Evolutionary conservation across 208 protist genomes (phyloP).

Genomic region (Acanthamoeba lenticulata): DNA sequence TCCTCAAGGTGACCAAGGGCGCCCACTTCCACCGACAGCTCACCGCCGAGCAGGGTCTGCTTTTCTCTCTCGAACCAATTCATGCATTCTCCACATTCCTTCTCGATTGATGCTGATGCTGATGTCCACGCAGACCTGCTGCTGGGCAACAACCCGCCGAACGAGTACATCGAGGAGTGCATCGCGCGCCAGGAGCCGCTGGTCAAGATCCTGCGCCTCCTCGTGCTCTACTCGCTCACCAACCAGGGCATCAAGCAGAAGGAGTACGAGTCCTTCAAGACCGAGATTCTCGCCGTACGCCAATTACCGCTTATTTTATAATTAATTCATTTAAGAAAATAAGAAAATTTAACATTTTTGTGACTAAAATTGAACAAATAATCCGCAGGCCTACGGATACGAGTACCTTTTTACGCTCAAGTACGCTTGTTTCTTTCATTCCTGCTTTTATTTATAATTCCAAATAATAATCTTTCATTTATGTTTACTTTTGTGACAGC

Average conservation of each 20-base stretch:
- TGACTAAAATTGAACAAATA: background rate
- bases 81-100: background rate
- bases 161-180: conserved; percentile 80
- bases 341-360: background rate
- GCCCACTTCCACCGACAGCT: conserved; percentile 70
- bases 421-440: conserved; percentile 1
- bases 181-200: conserved; percentile 80
- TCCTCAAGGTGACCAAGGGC: conserved; percentile 72
- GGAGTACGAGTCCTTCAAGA: conserved; percentile 70
- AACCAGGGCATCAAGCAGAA: conserved; percentile 80
- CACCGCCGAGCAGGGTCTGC: conserved; percentile 78
- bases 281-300: conserved; percentile 77
- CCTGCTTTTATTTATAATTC: background rate
- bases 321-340: background rate
- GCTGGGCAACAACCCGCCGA: conserved; percentile 46
- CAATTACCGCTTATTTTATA: background rate
- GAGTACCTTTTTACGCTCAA: conserved; percentile 78
- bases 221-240: conserved; percentile 71
- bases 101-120: background rate
- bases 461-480: background rate
- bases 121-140: conserved; percentile 62
- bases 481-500: background rate
- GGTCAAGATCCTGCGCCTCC: conserved; percentile 75
- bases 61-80: background rate
- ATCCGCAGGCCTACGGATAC: conserved; percentile 76